Evolutionary conservation across 768 basidiomycete genomes (phyloP), one percentile per base, ranked within the genome.

Genomic region (Floccularia luteovirens): DNA sequence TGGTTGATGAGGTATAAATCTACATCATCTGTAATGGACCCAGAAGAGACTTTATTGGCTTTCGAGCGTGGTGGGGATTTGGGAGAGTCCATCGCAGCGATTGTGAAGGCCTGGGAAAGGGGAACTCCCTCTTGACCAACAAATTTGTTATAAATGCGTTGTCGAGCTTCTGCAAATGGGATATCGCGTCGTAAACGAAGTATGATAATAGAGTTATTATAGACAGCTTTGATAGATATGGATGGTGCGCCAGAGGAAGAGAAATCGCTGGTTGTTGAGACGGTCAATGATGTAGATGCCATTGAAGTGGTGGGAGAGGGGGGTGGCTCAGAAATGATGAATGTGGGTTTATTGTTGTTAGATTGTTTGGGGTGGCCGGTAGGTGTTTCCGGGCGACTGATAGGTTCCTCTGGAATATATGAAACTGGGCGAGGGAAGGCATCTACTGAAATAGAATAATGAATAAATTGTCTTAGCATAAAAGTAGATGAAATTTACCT

Each of bases 191-290:
- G 54, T 5, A 69, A 56, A 38, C 79, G 77, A 27, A 87, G 66
- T 33, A 81, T 54, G 46, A 86, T 65, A 45, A 81, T 77, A 25
- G 68, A 61, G 43, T 77, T 70, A 48, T 75, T 70, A 47, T 75
- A 72, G 31, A 69, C 70, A 3, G 76, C 85, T 60, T 88, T 88
- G 63, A 87, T 69, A 1, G 70, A 62, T 34, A 84, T 48, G 19
- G 56, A 38, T 34, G 16, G n/a, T 34, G 32, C 8, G 6, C 28
- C 32, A 8, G 43, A 38, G 17, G 51, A 42, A 48, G 55, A 48
- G 44, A 53, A 36, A 23, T 50, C 46, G 35, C 41, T 43, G 3
- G 52, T 47, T 3, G 60, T 58, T 2, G 66, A 64, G 4, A 60
- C 58, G 14, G 65, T 67, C n/a, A 66, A 59, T 11, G 67, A 57